Evolutionary conservation across 2,329 filamentous ascomycete species (phyloP).

Genomic region (Botrytis galanthina): DNA sequence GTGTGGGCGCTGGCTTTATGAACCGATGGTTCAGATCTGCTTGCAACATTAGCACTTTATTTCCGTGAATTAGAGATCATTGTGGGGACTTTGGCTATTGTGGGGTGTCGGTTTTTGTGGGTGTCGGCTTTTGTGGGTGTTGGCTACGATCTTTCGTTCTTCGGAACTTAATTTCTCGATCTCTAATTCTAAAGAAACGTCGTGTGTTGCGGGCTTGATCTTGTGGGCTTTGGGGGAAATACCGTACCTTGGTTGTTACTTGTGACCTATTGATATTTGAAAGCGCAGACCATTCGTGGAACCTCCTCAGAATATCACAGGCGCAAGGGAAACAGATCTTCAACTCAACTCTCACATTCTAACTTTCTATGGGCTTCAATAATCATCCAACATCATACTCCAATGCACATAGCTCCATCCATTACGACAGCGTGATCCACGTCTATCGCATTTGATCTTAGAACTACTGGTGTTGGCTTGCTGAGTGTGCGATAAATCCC

Average conservation of each 20-base stretch:
- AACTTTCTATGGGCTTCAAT: slow-evolving; percentile 8
- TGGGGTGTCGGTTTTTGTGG: slow-evolving; percentile 4
- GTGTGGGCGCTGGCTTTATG: slow-evolving; percentile 9
- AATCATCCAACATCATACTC: not conserved
- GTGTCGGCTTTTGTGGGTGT: not conserved
- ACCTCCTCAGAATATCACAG: slow-evolving; percentile 1
- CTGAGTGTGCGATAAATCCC: slow-evolving; percentile 2
- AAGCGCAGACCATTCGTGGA: not conserved
- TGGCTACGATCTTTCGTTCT: slow-evolving; percentile 7
- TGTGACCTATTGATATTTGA: slow-evolving; percentile 1
- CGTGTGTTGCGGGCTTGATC: slow-evolving; percentile 6
- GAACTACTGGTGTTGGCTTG: slow-evolving; percentile 7
- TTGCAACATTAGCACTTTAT: slow-evolving; percentile 4
- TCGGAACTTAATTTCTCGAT: slow-evolving; percentile 8
- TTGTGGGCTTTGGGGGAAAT: not conserved
- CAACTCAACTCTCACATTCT: not conserved
- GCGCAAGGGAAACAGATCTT: slow-evolving; percentile 11
- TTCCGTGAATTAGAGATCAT: slow-evolving; percentile 5
- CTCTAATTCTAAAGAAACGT: not conserved
- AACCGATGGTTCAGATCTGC: slow-evolving; percentile 15
- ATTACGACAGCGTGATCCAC: slow-evolving; percentile 8
- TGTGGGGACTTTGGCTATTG: not conserved
- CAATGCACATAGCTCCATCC: slow-evolving; percentile 7
- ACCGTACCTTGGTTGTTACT: slow-evolving; percentile 9
- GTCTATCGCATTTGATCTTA: slow-evolving; percentile 14